phyloP scores from a whole-genome alignment of 1,284 basidiomycete genomes.

The Exobasidium rhododendri region DNA sequence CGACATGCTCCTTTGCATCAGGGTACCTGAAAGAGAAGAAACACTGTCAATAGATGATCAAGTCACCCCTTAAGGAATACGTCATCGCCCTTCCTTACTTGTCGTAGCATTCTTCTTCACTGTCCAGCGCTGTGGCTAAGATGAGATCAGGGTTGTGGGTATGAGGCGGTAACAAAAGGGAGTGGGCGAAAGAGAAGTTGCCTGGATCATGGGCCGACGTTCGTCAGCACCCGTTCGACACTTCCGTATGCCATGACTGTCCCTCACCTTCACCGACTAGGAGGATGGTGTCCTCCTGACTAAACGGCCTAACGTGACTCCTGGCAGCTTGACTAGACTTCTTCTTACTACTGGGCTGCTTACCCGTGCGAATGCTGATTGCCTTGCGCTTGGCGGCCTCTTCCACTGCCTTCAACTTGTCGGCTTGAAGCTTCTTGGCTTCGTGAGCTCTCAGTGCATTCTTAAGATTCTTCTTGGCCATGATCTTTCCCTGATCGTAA shows the following conservation, averaged over 20 bases:
- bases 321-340: background rate
- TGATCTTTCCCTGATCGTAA: constrained; percentile 14
- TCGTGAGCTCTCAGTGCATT: constrained; percentile 30
- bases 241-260: background rate
- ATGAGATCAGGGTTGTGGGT: constrained; percentile 65
- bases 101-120: constrained; percentile 68
- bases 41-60: too few relatives aligned
- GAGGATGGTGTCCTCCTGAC: constrained; percentile 71
- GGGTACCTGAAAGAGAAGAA: constrained; percentile 61
- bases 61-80: too few relatives aligned
- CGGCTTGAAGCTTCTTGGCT: constrained; percentile 25
- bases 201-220: constrained; percentile 15
- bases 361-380: constrained; percentile 22
- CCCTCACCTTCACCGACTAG: constrained; percentile 75
- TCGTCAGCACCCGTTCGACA: background rate
- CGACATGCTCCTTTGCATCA: constrained; percentile 68
- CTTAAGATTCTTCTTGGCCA: constrained; percentile 44
- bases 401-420: constrained; percentile 24
- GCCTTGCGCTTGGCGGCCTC: constrained; percentile 35
- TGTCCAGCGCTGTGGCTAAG: constrained; percentile 83
- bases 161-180: constrained; percentile 62
- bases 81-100: too few relatives aligned
- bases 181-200: constrained; percentile 86
- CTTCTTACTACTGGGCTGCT: constrained; percentile 18
- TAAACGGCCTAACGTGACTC: constrained; percentile 65